Conservation (phyloP, 2,329 filamentous ascomycete genomes). For the Hypoxylon sp. region DNA sequence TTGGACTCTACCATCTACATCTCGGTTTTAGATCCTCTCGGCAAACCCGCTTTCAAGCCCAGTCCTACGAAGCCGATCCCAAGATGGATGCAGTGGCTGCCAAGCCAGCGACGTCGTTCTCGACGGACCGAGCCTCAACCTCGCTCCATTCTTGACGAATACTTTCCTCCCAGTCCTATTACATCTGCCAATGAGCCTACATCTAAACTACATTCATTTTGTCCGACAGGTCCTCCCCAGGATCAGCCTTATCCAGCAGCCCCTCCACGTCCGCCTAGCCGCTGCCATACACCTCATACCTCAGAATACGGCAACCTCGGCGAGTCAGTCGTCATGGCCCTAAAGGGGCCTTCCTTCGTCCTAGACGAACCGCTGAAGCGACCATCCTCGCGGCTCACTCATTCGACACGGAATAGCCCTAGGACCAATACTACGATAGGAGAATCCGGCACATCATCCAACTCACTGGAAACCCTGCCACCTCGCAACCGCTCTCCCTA, state of each 20-base stretch:
- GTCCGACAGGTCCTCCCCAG: slow-evolving; percentile 34
- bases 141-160: slow-evolving; percentile 47
- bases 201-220: slow-evolving; percentile 22
- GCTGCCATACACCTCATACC: neutral
- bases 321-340: slow-evolving; percentile 24
- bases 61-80: slow-evolving; percentile 66
- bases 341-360: slow-evolving; percentile 52
- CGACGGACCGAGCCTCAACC: slow-evolving; percentile 35
- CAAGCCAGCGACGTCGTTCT: slow-evolving; percentile 33
- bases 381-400: slow-evolving; percentile 55
- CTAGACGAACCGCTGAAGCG: slow-evolving; percentile 57
- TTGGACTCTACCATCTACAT: slow-evolving; percentile 61
- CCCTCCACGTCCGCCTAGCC: neutral
- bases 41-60: slow-evolving; percentile 61
- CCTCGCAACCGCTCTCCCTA: slow-evolving; percentile 23
- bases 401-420: slow-evolving; percentile 14
- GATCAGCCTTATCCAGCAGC: neutral
- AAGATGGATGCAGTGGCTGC: slow-evolving; percentile 58
- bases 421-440: slow-evolving; percentile 1
- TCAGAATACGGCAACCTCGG: slow-evolving; percentile 9
- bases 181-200: neutral
- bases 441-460: slow-evolving; percentile 1
- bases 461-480: slow-evolving; percentile 4
- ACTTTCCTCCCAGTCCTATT: slow-evolving; percentile 40
- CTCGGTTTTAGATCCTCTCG: slow-evolving; percentile 63